These are phyloP conservation scores for Phytophthora pisi DNA, from an alignment of 352 stramenopile genomes.

Conservation along the genomic window DNA sequence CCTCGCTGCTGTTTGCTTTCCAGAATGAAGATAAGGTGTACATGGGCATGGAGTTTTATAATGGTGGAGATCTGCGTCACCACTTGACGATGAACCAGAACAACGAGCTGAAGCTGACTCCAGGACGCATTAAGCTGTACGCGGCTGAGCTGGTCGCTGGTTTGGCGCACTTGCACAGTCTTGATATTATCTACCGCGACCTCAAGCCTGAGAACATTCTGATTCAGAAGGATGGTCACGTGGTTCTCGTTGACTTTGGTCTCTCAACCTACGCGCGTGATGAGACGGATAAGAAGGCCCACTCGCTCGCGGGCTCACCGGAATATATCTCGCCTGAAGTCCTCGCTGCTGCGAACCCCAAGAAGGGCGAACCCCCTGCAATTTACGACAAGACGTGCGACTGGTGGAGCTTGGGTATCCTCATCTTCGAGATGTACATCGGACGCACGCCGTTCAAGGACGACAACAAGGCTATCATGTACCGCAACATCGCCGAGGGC, in stretches of 20 bases:
- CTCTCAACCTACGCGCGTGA: constrained; percentile 83
- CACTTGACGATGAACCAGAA: constrained; percentile 78
- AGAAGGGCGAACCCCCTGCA: constrained; percentile 40
- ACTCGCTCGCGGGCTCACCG: constrained; percentile 79
- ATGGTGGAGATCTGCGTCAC: constrained; percentile 94
- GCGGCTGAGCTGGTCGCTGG: constrained; percentile 83
- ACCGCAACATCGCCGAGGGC: constrained; percentile 90
- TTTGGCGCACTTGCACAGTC: constrained; percentile 87
- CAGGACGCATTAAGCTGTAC: constrained; percentile 83
- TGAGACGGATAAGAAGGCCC: constrained; percentile 53
- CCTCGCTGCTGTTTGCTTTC: constrained; percentile 97
- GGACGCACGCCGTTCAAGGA: constrained; percentile 94
- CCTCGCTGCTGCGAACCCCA: constrained; percentile 61
- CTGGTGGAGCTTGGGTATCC: constrained; percentile 91
- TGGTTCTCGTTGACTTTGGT: constrained; percentile 92
- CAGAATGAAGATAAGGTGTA: constrained; percentile 99
- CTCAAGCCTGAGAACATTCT: constrained; percentile 94
- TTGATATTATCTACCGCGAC: constrained; percentile 90
- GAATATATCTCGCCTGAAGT: constrained; percentile 95
- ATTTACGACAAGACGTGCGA: constrained; percentile 86
- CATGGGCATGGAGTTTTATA: constrained; percentile 98
- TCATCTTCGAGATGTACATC: constrained; percentile 92
- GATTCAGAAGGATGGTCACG: constrained; percentile 87
- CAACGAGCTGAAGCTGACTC: constrained; percentile 69
- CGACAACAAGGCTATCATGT: constrained; percentile 92